A percentile compares a stretch with the other conserved stretches of the same genome.
phyloP scores from a whole-genome alignment of 164 flowering plant species.

The Liriodendron chinense region DNA sequence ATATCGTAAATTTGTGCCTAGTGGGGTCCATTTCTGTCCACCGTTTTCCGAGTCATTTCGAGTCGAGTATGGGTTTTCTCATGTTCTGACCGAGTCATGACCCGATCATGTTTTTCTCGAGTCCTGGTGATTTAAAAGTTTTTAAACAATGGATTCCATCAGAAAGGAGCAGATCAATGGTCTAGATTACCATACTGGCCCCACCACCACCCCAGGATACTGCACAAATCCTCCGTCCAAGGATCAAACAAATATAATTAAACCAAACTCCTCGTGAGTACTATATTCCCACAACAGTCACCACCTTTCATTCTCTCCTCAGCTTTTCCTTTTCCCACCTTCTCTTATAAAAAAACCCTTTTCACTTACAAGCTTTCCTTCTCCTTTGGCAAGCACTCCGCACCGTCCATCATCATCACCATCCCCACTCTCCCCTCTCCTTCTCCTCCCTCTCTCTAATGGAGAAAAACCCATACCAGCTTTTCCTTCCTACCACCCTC shows the following conservation, averaged over 20 bases:
- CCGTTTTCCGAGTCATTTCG: no score
- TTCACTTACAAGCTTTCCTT: constrained; percentile 37
- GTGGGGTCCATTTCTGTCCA: no score
- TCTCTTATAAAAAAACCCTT: constrained; percentile 20
- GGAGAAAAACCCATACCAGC: constrained; percentile 35
- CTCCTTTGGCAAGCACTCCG: constrained; percentile 29
- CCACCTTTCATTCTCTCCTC: not conserved
- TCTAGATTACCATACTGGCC: not conserved
- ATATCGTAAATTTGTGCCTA: no score
- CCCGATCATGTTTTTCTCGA: no score
- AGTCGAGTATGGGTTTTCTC: no score
- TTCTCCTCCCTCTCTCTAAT: constrained; percentile 22
- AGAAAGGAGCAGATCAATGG: not conserved
- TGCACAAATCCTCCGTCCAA: no score
- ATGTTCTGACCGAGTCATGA: no score
- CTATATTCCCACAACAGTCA: not conserved
- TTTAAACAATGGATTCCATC: not conserved
- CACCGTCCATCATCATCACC: constrained; percentile 34
- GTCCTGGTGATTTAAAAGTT: no score
- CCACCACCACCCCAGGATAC: not conserved
- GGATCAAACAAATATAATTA: no score
- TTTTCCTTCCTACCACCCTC: constrained; percentile 21
- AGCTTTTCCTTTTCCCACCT: not conserved
- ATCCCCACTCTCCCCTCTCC: constrained; percentile 1
- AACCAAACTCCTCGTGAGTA: not conserved